Percentiles rank a stretch among this genome's conserved stretches.
Conservation (phyloP, 2,329 filamentous ascomycete genomes). For the Shiraia bambusicola region DNA sequence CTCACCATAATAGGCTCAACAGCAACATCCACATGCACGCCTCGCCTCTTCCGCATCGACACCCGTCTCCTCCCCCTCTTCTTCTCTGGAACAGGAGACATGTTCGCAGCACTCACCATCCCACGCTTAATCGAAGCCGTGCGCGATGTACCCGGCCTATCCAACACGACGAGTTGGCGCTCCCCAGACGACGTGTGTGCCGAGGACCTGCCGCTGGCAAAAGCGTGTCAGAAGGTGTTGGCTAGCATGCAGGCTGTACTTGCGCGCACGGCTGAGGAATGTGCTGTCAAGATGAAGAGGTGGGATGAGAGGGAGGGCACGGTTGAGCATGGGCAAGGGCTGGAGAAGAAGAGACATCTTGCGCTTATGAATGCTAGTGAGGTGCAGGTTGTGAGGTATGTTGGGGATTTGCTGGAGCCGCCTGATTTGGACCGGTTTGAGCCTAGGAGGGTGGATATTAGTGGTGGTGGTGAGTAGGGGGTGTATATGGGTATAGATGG, state of each 20-base stretch:
- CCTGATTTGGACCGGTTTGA: slow-evolving; percentile 63
- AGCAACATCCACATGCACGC: slow-evolving; percentile 61
- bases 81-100: slow-evolving; percentile 95
- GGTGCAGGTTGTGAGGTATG: slow-evolving; percentile 76
- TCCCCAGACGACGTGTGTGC: slow-evolving; percentile 70
- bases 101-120: slow-evolving; percentile 93
- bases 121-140: slow-evolving; percentile 85
- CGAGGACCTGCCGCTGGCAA: slow-evolving; percentile 76
- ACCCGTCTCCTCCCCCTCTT: slow-evolving; percentile 88
- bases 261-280: slow-evolving; percentile 64
- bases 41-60: slow-evolving; percentile 85
- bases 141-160: slow-evolving; percentile 52
- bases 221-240: slow-evolving; percentile 80
- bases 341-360: slow-evolving; percentile 59
- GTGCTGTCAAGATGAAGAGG: slow-evolving; percentile 62
- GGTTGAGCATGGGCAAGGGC: slow-evolving; percentile 43
- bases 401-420: slow-evolving; percentile 67
- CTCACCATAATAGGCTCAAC: slow-evolving; percentile 78
- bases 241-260: slow-evolving; percentile 91
- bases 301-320: slow-evolving; percentile 50
- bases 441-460: slow-evolving; percentile 48
- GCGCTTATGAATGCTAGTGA: slow-evolving; percentile 83
- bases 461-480: slow-evolving; percentile 13
- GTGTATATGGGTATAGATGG: slow-evolving; percentile 11
- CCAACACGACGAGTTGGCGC: slow-evolving; percentile 66